phyloP scores from a whole-genome alignment of 805 yeast species.

The Pichia membranifaciens region DNA sequence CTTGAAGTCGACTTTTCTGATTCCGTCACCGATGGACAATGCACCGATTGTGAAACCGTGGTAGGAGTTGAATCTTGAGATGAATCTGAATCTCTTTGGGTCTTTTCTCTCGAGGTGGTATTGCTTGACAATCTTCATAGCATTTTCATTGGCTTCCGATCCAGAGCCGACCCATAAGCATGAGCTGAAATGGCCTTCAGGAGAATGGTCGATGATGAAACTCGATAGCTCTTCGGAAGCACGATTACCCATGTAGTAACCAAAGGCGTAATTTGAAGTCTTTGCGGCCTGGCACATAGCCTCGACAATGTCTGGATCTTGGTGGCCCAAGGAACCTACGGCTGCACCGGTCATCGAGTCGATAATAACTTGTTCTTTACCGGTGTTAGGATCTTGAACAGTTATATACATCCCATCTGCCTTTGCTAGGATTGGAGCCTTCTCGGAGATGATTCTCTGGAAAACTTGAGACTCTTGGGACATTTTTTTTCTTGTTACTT shows the following conservation, averaged over 20 bases:
- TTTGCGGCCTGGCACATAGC: conserved; percentile 36
- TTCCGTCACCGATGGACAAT: conserved; percentile 35
- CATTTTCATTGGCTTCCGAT: conserved; percentile 77
- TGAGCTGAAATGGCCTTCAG: conserved; percentile 34
- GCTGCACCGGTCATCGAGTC: conserved; percentile 53
- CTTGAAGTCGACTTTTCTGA: conserved; percentile 32
- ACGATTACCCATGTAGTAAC: conserved; percentile 31
- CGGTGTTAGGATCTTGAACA: conserved; percentile 36
- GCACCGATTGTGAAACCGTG: conserved; percentile 48
- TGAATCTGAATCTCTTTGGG: conserved; percentile 34
- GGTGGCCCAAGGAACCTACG: conserved; percentile 43
- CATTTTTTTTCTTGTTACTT: too few species aligned
- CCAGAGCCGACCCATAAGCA: conserved; percentile 61
- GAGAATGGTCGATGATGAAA: conserved; percentile 38
- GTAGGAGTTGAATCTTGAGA: conserved; percentile 40
- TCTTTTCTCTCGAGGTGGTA: conserved; percentile 40
- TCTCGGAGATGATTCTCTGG: conserved; percentile 20
- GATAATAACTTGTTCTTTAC: conserved; percentile 29
- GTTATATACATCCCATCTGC: conserved; percentile 22
- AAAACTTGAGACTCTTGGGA: conserved; percentile 17
- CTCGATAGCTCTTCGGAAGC: conserved; percentile 39
- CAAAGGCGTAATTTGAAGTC: conserved; percentile 34
- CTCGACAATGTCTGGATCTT: conserved; percentile 34
- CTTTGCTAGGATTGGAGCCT: conserved; percentile 17
- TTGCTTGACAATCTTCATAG: conserved; percentile 59